Evolutionary conservation across 331 rosid species (phyloP), one percentile per base, ranked within the genome.

Genomic region (Quercus tomentella): DNA sequence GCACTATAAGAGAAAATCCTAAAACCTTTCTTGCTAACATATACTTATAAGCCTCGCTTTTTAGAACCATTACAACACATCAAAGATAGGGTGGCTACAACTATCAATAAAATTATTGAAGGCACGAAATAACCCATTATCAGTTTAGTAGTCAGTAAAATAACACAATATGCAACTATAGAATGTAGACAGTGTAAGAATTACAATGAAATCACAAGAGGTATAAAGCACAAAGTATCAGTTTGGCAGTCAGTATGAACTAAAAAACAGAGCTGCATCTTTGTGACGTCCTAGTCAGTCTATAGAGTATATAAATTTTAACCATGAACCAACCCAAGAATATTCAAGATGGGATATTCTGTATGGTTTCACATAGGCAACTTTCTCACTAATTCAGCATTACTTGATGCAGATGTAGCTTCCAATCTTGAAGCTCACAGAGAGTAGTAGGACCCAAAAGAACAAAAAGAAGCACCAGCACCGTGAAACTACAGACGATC

Each of bases 401-500:
- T 86, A 85, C 76, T 85, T 82, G 57, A 87, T 80, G 81, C 58
- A 88, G 82, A 93, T 82, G 84, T 74, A 81, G 86, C 92, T 88
- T 60, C 92, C 94, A 21, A 91, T 84, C 89, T 91, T 93, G 86
- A 65, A 89, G 81, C 90, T 91, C 72, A 90, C 63, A 5, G 93
- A 89, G 71, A 93, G 90, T 70, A 96, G 77, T 33, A 96, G 85
- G 33, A 91, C 86, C 82, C 96, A 93, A 70, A 90, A 83, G 73
- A 88, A 81, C 83, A 89, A 70, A 73, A 93, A 83, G 82, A 84
- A 88, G 84, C 87, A 35, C 91, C 90, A 96, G 83, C 92, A 89
- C 74, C 87, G 85, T 16, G 94, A 80, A 84, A 87, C 86, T 77
- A 87, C 75, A 26, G 75, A 82, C 45, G 88, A 87, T 2, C 86